These are phyloP conservation scores for Cyberlindnera americana DNA, from an alignment of 805 yeast genomes.

Conservation along the genomic window DNA sequence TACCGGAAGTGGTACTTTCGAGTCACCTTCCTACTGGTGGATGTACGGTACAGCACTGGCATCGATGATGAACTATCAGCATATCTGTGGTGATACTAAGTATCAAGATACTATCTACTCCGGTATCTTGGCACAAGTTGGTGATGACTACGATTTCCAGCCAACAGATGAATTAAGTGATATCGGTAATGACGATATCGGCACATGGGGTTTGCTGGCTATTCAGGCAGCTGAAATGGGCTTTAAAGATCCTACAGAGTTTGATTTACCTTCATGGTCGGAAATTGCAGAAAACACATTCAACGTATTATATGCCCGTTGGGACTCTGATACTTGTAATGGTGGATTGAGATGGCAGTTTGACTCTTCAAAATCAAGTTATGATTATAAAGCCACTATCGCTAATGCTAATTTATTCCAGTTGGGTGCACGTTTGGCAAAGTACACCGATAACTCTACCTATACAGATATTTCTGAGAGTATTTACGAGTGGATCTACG, in stretches of 20 bases:
- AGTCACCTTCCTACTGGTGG: conserved; percentile 76
- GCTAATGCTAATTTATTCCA: conserved; percentile 65
- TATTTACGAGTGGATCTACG: conserved; percentile 59
- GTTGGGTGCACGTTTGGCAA: conserved; percentile 58
- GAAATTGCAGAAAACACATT: conserved; percentile 54
- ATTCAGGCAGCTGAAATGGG: conserved; percentile 61
- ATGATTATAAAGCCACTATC: conserved; percentile 59
- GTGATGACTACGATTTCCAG: conserved; percentile 48
- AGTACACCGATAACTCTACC: conserved; percentile 49
- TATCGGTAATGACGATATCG: conserved; percentile 72
- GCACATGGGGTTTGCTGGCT: conserved; percentile 63
- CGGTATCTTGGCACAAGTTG: conserved; percentile 44
- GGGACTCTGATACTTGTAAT: conserved; percentile 52
- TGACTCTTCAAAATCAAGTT: conserved; percentile 56
- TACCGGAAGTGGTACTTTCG: conserved; percentile 64
- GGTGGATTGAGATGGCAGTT: conserved; percentile 76
- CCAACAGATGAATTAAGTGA: conserved; percentile 54
- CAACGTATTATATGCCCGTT: conserved; percentile 52
- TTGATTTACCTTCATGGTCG: conserved; percentile 46
- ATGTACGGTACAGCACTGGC: conserved; percentile 81
- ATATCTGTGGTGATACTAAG: conserved; percentile 63
- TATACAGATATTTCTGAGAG: conserved; percentile 50
- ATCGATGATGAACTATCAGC: conserved; percentile 67
- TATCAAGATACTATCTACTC: conserved; percentile 52
- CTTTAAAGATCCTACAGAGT: conserved; percentile 43